Conservation (phyloP, 78 protist species). For the Dictyostelium citrinum region DNA sequence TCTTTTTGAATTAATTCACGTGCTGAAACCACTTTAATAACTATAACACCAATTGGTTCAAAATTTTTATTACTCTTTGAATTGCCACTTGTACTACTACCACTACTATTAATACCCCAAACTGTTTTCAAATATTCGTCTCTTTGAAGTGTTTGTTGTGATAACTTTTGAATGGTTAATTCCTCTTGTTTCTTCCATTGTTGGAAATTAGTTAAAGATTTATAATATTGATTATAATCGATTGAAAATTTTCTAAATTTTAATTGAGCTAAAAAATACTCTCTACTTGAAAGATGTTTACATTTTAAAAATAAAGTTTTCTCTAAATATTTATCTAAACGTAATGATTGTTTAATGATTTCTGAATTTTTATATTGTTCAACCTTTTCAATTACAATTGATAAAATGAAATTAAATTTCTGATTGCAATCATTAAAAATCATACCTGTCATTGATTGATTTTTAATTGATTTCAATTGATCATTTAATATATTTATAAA, state of each 20-base stretch:
- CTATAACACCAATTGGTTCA: conserved; percentile 57
- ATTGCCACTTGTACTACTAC: neutral
- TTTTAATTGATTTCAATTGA: neutral
- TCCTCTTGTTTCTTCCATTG: conserved; percentile 55
- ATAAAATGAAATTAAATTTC: conserved; percentile 39
- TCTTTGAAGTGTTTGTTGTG: neutral
- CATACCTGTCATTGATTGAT: neutral
- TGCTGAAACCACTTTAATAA: conserved; percentile 39
- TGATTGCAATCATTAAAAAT: conserved; percentile 18
- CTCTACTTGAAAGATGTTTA: conserved; percentile 25
- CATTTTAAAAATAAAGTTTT: conserved; percentile 6
- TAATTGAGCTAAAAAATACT: conserved; percentile 25
- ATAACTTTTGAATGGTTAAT: neutral
- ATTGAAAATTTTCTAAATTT: conserved; percentile 20
- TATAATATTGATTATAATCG: conserved; percentile 31
- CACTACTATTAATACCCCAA: conserved; percentile 13
- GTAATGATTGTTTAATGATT: conserved; percentile 10
- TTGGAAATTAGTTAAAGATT: neutral
- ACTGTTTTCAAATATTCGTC: conserved; percentile 42
- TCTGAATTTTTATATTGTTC: neutral
- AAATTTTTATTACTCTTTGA: neutral
- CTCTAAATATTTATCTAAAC: conserved; percentile 31
- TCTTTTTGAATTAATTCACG: conserved; percentile 45
- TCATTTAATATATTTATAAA: conserved; percentile 29
- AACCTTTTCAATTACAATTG: conserved; percentile 16